Conservation (phyloP, 768 basidiomycete species). For the Suillus decipiens region DNA sequence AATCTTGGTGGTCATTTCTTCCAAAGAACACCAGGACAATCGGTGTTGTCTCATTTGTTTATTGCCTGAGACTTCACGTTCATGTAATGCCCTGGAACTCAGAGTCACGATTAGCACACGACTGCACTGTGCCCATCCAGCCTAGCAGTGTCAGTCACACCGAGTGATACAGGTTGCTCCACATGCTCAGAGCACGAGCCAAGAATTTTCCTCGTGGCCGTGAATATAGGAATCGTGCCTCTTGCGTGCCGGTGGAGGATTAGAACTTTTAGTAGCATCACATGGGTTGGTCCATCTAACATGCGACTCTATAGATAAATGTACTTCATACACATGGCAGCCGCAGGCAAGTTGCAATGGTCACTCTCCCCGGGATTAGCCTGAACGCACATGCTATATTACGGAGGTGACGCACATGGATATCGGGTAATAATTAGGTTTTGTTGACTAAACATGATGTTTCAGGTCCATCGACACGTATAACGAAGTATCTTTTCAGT, state of each 20-base stretch:
- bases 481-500: not conserved
- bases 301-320: not conserved
- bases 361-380: not conserved
- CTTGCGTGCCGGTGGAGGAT: not conserved
- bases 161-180: not conserved
- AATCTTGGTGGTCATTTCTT: too few species aligned
- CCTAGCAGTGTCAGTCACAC: not conserved
- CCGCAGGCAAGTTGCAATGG: not conserved
- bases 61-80: not conserved
- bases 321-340: not conserved
- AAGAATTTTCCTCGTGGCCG: not conserved
- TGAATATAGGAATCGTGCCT: not conserved
- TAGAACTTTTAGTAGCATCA: not conserved
- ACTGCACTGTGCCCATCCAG: not conserved
- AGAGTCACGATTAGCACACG: not conserved
- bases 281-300: not conserved
- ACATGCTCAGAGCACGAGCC: not conserved
- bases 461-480: not conserved
- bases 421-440: not conserved
- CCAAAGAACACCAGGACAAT: too few species aligned
- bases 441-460: not conserved
- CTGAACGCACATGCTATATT: not conserved
- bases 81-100: not conserved
- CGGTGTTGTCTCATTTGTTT: too few species aligned
- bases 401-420: not conserved